phyloP scores from a whole-genome alignment of 2,329 filamentous ascomycete genomes.

The Beauveria rudraprayagi region DNA sequence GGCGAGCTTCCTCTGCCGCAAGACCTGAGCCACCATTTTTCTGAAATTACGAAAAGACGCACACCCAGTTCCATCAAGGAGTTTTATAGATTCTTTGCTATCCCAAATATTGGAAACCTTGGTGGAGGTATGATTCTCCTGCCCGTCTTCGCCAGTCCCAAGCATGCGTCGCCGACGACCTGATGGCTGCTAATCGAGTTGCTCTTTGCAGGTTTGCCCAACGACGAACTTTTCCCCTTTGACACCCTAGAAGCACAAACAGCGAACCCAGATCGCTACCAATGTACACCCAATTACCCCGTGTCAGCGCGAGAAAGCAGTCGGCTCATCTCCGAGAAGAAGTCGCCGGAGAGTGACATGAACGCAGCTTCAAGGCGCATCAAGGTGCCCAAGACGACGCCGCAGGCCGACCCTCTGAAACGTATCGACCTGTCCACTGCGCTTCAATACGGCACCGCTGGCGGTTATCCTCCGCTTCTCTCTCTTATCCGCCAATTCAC shows the following conservation, averaged over 20 bases:
- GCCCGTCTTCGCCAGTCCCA: not conserved
- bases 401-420: conserved; percentile 49
- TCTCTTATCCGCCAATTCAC: conserved; percentile 74
- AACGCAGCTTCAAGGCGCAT: conserved; percentile 46
- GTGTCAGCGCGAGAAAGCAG: conserved; percentile 16
- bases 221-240: conserved; percentile 77
- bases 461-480: conserved; percentile 72
- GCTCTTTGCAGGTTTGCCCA: conserved; percentile 58
- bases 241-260: conserved; percentile 81
- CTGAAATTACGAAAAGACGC: conserved; percentile 58
- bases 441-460: conserved; percentile 77
- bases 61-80: conserved; percentile 61
- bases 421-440: conserved; percentile 77
- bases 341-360: conserved; percentile 15
- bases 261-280: conserved; percentile 66
- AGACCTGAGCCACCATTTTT: conserved; percentile 75
- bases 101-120: conserved; percentile 54
- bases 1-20: conserved; percentile 38
- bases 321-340: conserved; percentile 6
- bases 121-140: conserved; percentile 44
- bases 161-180: not conserved
- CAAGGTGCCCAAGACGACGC: conserved; percentile 60
- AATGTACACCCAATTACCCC: conserved; percentile 58
- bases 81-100: conserved; percentile 77
- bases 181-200: not conserved